A percentile compares a stretch with the other conserved stretches of the same genome.
Conservation (phyloP, 306 rosid species). For the Malus sieversii region DNA sequence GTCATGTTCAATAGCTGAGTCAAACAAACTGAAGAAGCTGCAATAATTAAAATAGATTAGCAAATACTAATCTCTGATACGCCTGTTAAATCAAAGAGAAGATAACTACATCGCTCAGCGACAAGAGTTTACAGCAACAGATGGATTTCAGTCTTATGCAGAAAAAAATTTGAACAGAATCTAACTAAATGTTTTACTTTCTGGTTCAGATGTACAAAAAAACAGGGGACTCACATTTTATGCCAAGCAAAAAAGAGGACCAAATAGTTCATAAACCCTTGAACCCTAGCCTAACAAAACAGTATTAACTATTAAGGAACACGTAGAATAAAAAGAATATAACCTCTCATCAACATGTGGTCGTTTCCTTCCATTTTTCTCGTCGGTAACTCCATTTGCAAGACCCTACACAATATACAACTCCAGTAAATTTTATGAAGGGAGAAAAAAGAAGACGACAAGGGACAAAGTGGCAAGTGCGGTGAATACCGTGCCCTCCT, state of each 20-base stretch:
- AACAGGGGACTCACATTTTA: not conserved
- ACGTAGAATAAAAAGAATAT: not conserved
- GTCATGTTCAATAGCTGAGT: slow-evolving; percentile 12
- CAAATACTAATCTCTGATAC: not conserved
- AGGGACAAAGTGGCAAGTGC: not conserved
- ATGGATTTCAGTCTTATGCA: not conserved
- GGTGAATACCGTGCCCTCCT: slow-evolving; percentile 48
- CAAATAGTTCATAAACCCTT: not conserved
- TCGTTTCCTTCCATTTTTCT: slow-evolving; percentile 55
- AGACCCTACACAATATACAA: slow-evolving; percentile 35
- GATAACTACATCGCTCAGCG: not conserved
- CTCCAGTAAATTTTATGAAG: not conserved
- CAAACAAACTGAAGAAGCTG: slow-evolving; percentile 73
- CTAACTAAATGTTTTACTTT: not conserved
- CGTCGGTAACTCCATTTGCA: slow-evolving; percentile 40
- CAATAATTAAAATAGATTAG: not conserved
- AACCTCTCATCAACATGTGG: slow-evolving; percentile 44
- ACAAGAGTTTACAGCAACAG: not conserved
- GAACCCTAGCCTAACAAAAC: not conserved
- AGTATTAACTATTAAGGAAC: not conserved
- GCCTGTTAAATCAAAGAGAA: not conserved
- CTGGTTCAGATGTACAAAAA: not conserved
- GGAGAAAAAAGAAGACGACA: not conserved
- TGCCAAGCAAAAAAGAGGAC: not conserved
- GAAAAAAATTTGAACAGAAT: not conserved